A percentile compares a stretch with the other conserved stretches of the same genome.
Evolutionary conservation across 2,329 filamentous ascomycete genomes (phyloP).

Genomic region (Calycina marina): DNA sequence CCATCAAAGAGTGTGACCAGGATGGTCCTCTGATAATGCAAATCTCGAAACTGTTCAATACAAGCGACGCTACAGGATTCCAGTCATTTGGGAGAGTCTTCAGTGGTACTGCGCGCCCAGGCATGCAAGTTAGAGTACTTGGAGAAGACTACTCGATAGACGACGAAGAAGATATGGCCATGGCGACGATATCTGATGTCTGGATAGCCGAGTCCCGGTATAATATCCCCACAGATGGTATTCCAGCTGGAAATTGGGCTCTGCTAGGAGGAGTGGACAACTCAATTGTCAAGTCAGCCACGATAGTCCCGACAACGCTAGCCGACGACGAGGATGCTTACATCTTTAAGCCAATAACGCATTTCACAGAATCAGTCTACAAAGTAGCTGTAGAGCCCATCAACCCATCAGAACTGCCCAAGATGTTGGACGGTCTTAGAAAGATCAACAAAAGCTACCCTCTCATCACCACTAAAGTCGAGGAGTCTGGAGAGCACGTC

Average conservation of each 20-base stretch:
- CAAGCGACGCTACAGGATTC: conserved; percentile 80
- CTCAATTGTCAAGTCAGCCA: conserved; percentile 95
- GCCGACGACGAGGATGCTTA: conserved; percentile 84
- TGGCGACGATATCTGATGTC: conserved; percentile 69
- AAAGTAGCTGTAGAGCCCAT: conserved; percentile 97
- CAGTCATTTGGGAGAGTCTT: conserved; percentile 81
- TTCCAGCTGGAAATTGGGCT: conserved; percentile 88
- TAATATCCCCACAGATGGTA: conserved; percentile 78
- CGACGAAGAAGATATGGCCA: conserved; percentile 93
- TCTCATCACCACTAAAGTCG: conserved; percentile 88
- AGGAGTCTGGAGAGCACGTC: conserved; percentile 94
- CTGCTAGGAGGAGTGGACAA: conserved; percentile 90
- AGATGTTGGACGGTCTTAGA: conserved; percentile 93
- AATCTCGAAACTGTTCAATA: conserved; percentile 85
- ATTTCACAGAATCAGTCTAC: conserved; percentile 95
- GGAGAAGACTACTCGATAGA: conserved; percentile 93
- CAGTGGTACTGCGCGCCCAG: conserved; percentile 76
- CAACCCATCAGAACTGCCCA: conserved; percentile 92
- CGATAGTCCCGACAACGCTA: conserved; percentile 65
- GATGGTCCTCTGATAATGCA: conserved; percentile 87
- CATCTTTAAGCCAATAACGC: conserved; percentile 83
- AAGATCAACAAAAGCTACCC: conserved; percentile 98
- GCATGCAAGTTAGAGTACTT: conserved; percentile 74
- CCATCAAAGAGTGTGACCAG: conserved; percentile 72
- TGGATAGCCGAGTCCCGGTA: conserved; percentile 90